phyloP scores from a whole-genome alignment of 2,329 filamentous ascomycete genomes.

The Didymella exigua region DNA sequence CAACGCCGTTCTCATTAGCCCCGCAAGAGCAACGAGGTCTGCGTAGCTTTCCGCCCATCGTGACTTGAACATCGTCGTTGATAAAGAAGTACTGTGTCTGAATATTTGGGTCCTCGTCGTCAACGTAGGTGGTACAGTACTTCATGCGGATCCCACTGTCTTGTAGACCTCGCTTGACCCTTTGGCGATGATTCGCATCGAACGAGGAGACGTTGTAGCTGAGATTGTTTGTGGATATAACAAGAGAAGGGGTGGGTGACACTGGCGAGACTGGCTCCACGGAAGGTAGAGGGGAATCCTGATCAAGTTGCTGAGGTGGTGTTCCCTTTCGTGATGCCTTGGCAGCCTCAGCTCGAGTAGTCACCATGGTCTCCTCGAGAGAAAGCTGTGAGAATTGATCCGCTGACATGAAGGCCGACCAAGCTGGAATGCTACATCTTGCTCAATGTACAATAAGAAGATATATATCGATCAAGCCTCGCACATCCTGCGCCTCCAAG shows the following conservation, averaged over 20 bases:
- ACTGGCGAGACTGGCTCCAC: slow-evolving; percentile 25
- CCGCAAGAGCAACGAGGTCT: slow-evolving; percentile 45
- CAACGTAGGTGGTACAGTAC: slow-evolving; percentile 36
- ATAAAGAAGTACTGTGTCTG: slow-evolving; percentile 44
- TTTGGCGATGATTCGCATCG: slow-evolving; percentile 37
- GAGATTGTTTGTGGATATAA: slow-evolving; percentile 43
- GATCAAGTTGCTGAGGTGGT: slow-evolving; percentile 25
- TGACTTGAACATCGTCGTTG: slow-evolving; percentile 45
- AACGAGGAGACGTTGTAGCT: slow-evolving; percentile 44
- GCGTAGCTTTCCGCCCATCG: slow-evolving; percentile 33
- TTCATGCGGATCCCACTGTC: slow-evolving; percentile 46
- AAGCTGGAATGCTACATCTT: slow-evolving; percentile 20
- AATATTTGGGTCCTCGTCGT: slow-evolving; percentile 27
- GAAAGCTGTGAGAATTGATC: slow-evolving; percentile 47
- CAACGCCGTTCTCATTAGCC: slow-evolving; percentile 39
- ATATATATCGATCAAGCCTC: slow-evolving; percentile 42
- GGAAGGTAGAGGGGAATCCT: slow-evolving; percentile 31
- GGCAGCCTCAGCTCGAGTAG: slow-evolving; percentile 44
- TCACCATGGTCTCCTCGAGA: slow-evolving; percentile 47
- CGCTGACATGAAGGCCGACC: slow-evolving; percentile 42
- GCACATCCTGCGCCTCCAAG: slow-evolving; percentile 11
- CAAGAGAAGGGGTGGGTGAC: slow-evolving; percentile 40
- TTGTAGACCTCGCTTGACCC: slow-evolving; percentile 40
- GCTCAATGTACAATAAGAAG: slow-evolving; percentile 16
- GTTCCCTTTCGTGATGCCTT: slow-evolving; percentile 32